These are phyloP conservation scores for Aureobasidium sp. DNA, from an alignment of 2,329 filamentous ascomycete species.

Conservation along the genomic window DNA sequence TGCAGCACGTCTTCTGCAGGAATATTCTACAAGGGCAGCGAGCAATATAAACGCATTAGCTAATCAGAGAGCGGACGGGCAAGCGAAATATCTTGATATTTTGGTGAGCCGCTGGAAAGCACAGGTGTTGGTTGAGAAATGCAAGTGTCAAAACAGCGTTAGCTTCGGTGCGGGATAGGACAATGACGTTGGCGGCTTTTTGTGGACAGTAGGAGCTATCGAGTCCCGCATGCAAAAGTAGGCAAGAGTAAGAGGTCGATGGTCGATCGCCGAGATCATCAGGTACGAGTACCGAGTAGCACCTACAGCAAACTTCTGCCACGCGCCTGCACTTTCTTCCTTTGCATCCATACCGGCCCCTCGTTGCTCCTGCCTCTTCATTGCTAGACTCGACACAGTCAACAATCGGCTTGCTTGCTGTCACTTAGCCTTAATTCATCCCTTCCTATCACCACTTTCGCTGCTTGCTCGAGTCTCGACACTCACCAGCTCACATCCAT, in stretches of 20 bases:
- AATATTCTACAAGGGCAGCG: neutral
- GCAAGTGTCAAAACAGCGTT: neutral
- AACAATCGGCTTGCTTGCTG: neutral
- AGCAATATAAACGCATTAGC: neutral
- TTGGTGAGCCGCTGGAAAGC: neutral
- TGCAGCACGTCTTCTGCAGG: neutral
- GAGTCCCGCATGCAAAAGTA: neutral
- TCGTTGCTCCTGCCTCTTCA: neutral
- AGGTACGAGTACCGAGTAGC: conserved; percentile 10
- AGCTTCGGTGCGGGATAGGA: conserved; percentile 4
- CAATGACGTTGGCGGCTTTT: conserved; percentile 8
- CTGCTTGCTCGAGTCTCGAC: conserved; percentile 5
- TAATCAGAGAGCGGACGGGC: neutral
- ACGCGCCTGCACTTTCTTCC: conserved; percentile 7
- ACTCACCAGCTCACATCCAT: neutral
- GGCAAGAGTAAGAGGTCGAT: neutral
- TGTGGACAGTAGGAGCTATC: conserved; percentile 1
- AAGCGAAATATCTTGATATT: neutral
- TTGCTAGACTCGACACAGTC: neutral
- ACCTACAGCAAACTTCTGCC: conserved; percentile 4
- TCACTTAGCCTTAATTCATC: neutral
- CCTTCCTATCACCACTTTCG: neutral
- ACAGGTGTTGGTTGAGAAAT: conserved; percentile 9
- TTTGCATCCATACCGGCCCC: conserved; percentile 1
- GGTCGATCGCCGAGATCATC: conserved; percentile 4